These are phyloP conservation scores for Fusarium pseudonygamai DNA, from an alignment of 2,329 filamentous ascomycete genomes.

Conservation along the genomic window DNA sequence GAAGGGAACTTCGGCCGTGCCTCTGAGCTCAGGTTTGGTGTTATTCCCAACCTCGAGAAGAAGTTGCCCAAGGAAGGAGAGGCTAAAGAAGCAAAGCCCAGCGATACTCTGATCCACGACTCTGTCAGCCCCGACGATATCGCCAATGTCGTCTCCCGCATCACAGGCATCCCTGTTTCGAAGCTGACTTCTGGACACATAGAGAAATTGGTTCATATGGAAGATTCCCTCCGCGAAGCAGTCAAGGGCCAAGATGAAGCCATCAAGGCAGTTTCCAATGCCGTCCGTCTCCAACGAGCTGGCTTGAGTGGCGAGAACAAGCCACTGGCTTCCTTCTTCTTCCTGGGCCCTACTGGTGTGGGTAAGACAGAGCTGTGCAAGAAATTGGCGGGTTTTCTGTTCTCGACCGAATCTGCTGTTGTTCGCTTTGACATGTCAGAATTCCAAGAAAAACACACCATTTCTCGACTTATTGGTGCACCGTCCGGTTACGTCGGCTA, in stretches of 20 bases:
- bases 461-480: constrained; percentile 89
- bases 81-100: constrained; percentile 46
- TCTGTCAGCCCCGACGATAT: constrained; percentile 97
- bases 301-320: constrained; percentile 91
- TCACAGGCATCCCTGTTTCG: constrained; percentile 90
- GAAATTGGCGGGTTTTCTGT: constrained; percentile 91
- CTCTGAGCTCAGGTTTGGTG: constrained; percentile 89
- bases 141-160: constrained; percentile 86
- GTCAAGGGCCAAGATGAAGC: constrained; percentile 96
- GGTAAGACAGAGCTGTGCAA: constrained; percentile 98
- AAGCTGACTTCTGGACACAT: constrained; percentile 94
- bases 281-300: constrained; percentile 91
- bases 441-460: constrained; percentile 96
- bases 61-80: constrained; percentile 81
- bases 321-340: constrained; percentile 95
- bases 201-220: constrained; percentile 95
- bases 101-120: constrained; percentile 81
- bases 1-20: constrained; percentile 89
- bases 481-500: constrained; percentile 97
- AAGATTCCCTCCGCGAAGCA: constrained; percentile 83
- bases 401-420: constrained; percentile 90
- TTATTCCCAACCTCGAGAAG: constrained; percentile 82
- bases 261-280: constrained; percentile 88
- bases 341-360: constrained; percentile 94
- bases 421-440: constrained; percentile 98